Conservation (phyloP, 2,329 filamentous ascomycete genomes). For the Fusarium tanahbumbuense region DNA sequence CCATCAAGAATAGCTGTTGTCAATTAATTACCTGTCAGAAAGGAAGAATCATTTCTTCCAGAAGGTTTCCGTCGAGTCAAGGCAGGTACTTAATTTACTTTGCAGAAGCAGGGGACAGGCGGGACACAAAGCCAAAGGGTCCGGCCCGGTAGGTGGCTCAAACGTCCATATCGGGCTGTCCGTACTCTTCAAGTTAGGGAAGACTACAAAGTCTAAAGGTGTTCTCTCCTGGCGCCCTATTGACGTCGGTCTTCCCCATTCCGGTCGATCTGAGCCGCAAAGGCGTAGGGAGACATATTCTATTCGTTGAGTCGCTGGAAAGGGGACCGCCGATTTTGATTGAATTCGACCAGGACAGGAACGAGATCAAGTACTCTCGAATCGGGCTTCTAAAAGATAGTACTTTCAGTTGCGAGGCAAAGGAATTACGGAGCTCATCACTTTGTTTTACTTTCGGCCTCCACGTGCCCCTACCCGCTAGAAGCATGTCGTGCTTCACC, state of each 20-base stretch:
- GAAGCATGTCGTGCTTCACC: constrained; percentile 7
- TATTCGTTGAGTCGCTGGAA: background rate
- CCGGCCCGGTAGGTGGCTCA: constrained; percentile 29
- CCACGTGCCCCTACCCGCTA: constrained; percentile 6
- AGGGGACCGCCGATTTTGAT: background rate
- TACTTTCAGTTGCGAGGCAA: background rate
- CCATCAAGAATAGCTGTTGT: background rate
- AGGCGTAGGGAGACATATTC: background rate
- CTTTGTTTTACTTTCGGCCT: background rate
- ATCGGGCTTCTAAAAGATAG: background rate
- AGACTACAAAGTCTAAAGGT: constrained; percentile 1
- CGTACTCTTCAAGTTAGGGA: background rate
- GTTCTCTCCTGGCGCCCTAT: background rate
- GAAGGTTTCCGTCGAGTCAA: constrained; percentile 17
- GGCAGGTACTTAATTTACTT: background rate
- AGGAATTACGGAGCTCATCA: background rate
- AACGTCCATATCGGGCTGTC: constrained; percentile 19
- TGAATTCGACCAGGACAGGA: background rate
- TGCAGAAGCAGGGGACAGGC: background rate
- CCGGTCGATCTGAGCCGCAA: background rate
- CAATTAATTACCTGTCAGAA: background rate
- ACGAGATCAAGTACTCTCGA: background rate
- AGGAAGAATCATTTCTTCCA: constrained; percentile 1
- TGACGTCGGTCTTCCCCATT: constrained; percentile 7
- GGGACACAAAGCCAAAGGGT: constrained; percentile 7